Base-by-base conservation (phyloP, 2,329 filamentous ascomycete species). In the Cladophialophora yegresii region DNA sequence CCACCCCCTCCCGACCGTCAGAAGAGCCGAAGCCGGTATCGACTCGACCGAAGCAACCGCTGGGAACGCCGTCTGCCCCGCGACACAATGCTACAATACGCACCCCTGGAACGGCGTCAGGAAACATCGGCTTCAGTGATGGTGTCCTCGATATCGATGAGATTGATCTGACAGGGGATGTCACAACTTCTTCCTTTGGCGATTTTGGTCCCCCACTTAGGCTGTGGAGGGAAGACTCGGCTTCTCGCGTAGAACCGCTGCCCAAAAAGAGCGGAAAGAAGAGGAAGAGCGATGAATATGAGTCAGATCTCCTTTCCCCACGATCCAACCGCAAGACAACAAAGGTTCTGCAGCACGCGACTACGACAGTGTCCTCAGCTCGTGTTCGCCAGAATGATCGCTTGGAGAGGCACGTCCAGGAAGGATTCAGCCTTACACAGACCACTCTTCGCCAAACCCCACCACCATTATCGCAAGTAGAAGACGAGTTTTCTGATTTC, bases 221-320 rank as follows among this genome's bases (percentile, higher is more conserved):
- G 28, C 63, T 81, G 69, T 82, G 80, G 80, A 75, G 72, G 45
- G 79, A 81, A 69, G 77, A 79, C 45, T 75, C 73, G 61, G 78
- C 79, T 13, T 72, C 72, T 54, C 75, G 77, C 22, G 71, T 72
- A 57, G 74, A 75, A 47, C 76, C 78, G 23, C 30, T 70, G 7
- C 69, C 22, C 9, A 71, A 75, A 22, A 77, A 75, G 58, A 76
- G 75, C 67, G 78, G 78, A 4, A 81, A 78, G 70, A 83, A 82
- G 70, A 75, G 81, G 57, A 82, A 81, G 70, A 82, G 80, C 65
- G 77, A 81, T 23, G 81, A 82, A 63, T 79, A 79, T 61, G 43
- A 62, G 22, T 55, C 64, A 22, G 66, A 70, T 50, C 40, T 65
- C 8, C 40, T 64, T 32, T 67, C 66, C 16, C 64, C 66, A 5